phyloP scores from a whole-genome alignment of 169 alveolate genomes.

The Eimeria tenella region DNA sequence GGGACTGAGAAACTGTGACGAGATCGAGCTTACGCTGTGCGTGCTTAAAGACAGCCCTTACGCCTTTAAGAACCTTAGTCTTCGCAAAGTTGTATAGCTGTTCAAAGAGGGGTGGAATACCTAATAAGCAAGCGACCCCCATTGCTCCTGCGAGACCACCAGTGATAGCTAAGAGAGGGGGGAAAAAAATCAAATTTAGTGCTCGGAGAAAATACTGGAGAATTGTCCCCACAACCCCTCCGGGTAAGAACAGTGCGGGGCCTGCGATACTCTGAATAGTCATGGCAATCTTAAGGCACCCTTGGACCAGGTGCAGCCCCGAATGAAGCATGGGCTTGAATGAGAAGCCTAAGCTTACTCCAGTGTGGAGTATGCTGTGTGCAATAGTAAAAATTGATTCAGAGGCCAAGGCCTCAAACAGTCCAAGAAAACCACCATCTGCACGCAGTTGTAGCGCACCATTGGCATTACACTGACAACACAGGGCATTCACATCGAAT shows the following conservation, averaged over 20 bases:
- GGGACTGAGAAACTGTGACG: not conserved
- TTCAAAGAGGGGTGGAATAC: slow-evolving; percentile 32
- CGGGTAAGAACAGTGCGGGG: slow-evolving; percentile 40
- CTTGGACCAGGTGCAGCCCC: slow-evolving; percentile 27
- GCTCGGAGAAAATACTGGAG: slow-evolving; percentile 30
- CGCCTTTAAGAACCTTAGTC: slow-evolving; percentile 10
- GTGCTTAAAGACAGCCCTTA: slow-evolving; percentile 28
- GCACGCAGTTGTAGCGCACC: slow-evolving; percentile 36
- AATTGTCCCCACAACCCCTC: slow-evolving; percentile 56
- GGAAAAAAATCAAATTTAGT: slow-evolving; percentile 20
- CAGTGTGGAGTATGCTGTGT: slow-evolving; percentile 50
- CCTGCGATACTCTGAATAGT: slow-evolving; percentile 4
- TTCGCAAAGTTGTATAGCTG: slow-evolving; percentile 12
- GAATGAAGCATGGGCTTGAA: not conserved
- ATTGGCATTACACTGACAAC: not conserved
- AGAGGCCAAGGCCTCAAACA: slow-evolving; percentile 47
- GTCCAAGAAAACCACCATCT: slow-evolving; percentile 13
- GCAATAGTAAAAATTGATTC: slow-evolving; percentile 56
- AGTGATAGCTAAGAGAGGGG: slow-evolving; percentile 54
- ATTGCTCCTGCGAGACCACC: slow-evolving; percentile 65
- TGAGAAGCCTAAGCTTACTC: slow-evolving; percentile 25
- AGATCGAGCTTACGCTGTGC: slow-evolving; percentile 41
- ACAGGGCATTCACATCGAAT: not conserved
- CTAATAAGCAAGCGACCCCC: slow-evolving; percentile 66
- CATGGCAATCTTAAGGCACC: slow-evolving; percentile 50